Base-by-base conservation (phyloP, 2,329 filamentous ascomycete species). In the Samsoniella hepiali region DNA sequence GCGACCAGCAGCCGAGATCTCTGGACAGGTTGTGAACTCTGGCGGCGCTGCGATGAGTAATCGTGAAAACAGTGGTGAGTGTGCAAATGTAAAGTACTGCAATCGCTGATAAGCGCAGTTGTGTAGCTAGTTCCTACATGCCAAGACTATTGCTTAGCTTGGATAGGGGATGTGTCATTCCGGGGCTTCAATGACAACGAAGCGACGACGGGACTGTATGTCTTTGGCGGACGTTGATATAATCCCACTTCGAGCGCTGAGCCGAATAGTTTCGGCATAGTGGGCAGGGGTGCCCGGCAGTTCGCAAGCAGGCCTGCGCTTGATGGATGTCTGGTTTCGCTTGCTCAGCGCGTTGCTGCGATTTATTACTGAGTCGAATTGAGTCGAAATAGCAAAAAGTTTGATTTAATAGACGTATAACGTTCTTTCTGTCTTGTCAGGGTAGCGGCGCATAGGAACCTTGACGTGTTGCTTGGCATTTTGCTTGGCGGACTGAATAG, bases 241-340 rank as follows among this genome's bases (percentile, higher is more conserved):
- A 13, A 38, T 36, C 32, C 49, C n/a, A 11, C 34, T 5, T 58
- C 22, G 34, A 17, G 3, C 27, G 29, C 31, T 40, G n/a, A 49
- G 40, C 59, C 59, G 59, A 55, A 55, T 40, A 55, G 38, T 62
- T 56, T 62, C 50, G 59, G 59, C 29, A 29, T 15, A 38, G 32
- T 22, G 13, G 34, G 7, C 32, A 27, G 57, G 32, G 11, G 32
- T 50, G 11, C 22, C 13, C 15, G 9, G 49, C 17, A 17, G 5
- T n/a, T 51, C 5, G 6, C 47, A 31, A 29, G 27, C 13, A 8
- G 2, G 11, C 47, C 8, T 17, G 49, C 13, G 13, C 31, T 34
- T 17, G 5, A 15, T 51, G 38, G 13, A 34, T n/a, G 10, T 31
- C 17, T 50, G 47, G 29, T 32, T 13, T 34, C 47, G 15, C 47